Evolutionary conservation across 2,329 filamentous ascomycete species (phyloP).

Genomic region (Venturia pyrina): DNA sequence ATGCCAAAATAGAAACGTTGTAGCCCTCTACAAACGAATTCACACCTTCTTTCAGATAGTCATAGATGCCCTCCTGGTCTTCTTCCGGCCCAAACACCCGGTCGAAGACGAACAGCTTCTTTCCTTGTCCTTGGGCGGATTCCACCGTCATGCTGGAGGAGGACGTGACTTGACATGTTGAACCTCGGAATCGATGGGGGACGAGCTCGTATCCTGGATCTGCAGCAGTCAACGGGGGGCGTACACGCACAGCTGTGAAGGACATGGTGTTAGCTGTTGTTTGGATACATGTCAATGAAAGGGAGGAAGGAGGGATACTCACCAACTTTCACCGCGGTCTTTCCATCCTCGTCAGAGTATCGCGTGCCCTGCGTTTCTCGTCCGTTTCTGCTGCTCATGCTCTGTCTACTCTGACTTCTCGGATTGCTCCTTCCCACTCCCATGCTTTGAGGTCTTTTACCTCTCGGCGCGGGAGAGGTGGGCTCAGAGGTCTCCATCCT

Average conservation of each 20-base stretch:
- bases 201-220: constrained; percentile 94
- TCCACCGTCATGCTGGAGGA: constrained; percentile 81
- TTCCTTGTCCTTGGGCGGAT: constrained; percentile 62
- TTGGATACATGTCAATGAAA: constrained; percentile 15
- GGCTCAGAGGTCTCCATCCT: background rate
- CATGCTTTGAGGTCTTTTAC: constrained; percentile 61
- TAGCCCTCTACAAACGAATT: constrained; percentile 88
- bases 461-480: background rate
- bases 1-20: constrained; percentile 95
- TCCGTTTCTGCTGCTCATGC: constrained; percentile 67
- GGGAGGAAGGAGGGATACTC: constrained; percentile 35
- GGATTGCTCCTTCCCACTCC: constrained; percentile 57
- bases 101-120: constrained; percentile 94
- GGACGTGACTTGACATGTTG: constrained; percentile 83
- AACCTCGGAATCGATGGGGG: constrained; percentile 85
- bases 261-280: constrained; percentile 12
- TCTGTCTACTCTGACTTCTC: constrained; percentile 76
- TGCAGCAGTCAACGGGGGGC: constrained; percentile 69
- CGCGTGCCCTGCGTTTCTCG: constrained; percentile 67
- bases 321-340: constrained; percentile 95
- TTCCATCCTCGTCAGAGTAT: constrained; percentile 79
- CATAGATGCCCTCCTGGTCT: constrained; percentile 83
- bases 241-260: constrained; percentile 72
- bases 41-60: constrained; percentile 86
- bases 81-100: constrained; percentile 80